Conservation (phyloP, 2,329 filamentous ascomycete species). For the Talaromyces rugulosus region DNA sequence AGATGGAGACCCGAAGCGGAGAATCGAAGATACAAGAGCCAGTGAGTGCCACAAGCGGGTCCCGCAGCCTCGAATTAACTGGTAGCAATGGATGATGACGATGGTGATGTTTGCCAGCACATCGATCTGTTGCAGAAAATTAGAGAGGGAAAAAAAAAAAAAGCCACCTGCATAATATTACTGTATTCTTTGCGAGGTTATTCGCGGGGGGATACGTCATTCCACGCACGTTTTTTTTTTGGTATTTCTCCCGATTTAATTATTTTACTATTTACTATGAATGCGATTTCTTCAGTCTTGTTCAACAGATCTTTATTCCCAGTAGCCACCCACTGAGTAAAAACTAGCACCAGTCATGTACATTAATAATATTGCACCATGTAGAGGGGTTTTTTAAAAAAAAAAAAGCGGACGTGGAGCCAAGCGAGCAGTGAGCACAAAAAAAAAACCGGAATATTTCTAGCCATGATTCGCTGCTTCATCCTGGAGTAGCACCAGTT, state of each 20-base stretch:
- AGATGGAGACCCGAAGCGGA: conserved; percentile 26
- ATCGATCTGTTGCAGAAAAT: conserved; percentile 20
- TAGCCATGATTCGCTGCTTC: conserved; percentile 30
- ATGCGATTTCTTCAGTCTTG: neutral
- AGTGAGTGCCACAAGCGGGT: conserved; percentile 17
- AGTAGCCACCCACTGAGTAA: too few species aligned
- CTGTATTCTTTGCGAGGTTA: neutral
- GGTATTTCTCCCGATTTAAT: neutral
- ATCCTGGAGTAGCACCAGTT: conserved; percentile 23
- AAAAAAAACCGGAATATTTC: neutral
- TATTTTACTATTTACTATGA: too few species aligned
- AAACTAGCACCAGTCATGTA: conserved; percentile 7
- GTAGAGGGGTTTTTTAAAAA: conserved; percentile 6
- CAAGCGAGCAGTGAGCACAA: neutral
- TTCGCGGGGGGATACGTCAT: neutral
- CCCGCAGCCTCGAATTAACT: conserved; percentile 3
- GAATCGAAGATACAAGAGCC: neutral
- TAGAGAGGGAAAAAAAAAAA: neutral
- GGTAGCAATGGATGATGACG: conserved; percentile 14
- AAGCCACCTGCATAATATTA: neutral
- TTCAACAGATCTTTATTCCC: neutral
- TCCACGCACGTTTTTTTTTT: neutral
- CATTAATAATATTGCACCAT: neutral
- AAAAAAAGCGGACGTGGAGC: neutral
- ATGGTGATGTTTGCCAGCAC: conserved; percentile 25